Evolutionary conservation across 176 grass and related monocot species (phyloP).

Genomic region (Ensete ventricosum): DNA sequence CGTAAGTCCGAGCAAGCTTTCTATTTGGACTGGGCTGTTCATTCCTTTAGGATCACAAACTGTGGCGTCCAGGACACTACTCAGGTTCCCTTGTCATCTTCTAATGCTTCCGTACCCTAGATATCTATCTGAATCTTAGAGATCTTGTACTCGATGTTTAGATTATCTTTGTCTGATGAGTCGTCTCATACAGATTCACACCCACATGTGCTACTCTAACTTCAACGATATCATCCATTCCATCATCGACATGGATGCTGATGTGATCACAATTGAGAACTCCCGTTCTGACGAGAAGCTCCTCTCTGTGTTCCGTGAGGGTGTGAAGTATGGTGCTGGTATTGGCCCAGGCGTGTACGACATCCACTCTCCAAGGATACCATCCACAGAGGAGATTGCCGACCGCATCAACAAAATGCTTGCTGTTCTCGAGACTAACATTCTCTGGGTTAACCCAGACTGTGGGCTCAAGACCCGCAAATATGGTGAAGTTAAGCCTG

Average conservation of each 20-base stretch:
- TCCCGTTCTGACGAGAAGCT: conserved; percentile 77
- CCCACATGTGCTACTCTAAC: conserved; percentile 99
- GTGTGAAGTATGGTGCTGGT: conserved; percentile 64
- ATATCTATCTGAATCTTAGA: neutral
- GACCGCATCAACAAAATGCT: conserved; percentile 94
- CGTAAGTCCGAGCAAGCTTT: conserved; percentile 88
- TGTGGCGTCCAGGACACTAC: conserved; percentile 75
- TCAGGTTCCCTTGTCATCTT: conserved; percentile 40
- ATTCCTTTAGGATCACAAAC: conserved; percentile 96
- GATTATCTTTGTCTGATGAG: neutral
- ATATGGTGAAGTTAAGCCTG: conserved; percentile 67
- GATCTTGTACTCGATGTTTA: neutral
- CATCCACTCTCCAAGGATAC: conserved; percentile 95
- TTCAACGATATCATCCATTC: conserved; percentile 96
- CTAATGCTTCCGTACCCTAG: neutral
- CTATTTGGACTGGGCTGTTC: conserved; percentile 92
- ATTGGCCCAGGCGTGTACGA: conserved; percentile 86
- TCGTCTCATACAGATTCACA: conserved; percentile 60
- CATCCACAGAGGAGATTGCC: conserved; percentile 61
- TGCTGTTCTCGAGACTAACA: conserved; percentile 81
- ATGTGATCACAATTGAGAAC: conserved; percentile 96
- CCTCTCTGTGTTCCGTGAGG: conserved; percentile 80
- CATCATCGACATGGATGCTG: conserved; percentile 85
- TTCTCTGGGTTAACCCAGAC: conserved; percentile 92
- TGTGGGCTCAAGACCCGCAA: conserved; percentile 96